These are phyloP conservation scores for Cytospora paraplurivora DNA, from an alignment of 2,329 filamentous ascomycete genomes.

Conservation along the genomic window DNA sequence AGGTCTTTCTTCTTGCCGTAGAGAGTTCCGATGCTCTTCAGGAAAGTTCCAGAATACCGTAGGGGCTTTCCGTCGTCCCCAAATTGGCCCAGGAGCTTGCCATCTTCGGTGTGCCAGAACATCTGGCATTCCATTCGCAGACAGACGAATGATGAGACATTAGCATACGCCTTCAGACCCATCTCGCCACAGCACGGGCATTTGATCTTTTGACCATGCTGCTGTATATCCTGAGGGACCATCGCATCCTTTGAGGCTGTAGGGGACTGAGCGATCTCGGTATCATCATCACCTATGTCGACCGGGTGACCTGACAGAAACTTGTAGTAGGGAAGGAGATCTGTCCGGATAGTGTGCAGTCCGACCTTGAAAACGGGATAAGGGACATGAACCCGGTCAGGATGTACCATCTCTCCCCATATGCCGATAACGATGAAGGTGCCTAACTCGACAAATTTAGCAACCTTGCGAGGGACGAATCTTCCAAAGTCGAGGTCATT, in stretches of 20 bases:
- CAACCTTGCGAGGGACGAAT: constrained; percentile 51
- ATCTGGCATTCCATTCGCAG: neutral
- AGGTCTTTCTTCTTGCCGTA: constrained; percentile 39
- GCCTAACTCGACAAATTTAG: constrained; percentile 63
- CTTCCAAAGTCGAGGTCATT: constrained; percentile 41
- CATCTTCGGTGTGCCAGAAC: constrained; percentile 2
- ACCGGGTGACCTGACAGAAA: too few species aligned
- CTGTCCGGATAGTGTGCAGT: constrained; percentile 63
- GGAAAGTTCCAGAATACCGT: constrained; percentile 58
- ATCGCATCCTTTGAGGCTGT: too few species aligned
- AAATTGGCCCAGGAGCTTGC: neutral
- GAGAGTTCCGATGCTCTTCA: constrained; percentile 54
- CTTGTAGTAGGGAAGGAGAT: too few species aligned
- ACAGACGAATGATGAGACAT: constrained; percentile 15
- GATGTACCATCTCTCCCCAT: constrained; percentile 61
- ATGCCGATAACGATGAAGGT: constrained; percentile 69
- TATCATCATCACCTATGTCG: too few species aligned
- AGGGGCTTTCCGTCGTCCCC: constrained; percentile 37
- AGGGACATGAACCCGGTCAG: constrained; percentile 7
- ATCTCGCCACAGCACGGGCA: constrained; percentile 5
- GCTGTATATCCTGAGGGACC: neutral
- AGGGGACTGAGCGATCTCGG: too few species aligned
- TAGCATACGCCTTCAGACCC: constrained; percentile 6
- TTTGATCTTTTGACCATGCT: neutral
- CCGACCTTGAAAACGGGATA: constrained; percentile 55